These are phyloP conservation scores for Pleurotus pulmonarius DNA, from an alignment of 768 basidiomycete species.

Conservation along the genomic window DNA sequence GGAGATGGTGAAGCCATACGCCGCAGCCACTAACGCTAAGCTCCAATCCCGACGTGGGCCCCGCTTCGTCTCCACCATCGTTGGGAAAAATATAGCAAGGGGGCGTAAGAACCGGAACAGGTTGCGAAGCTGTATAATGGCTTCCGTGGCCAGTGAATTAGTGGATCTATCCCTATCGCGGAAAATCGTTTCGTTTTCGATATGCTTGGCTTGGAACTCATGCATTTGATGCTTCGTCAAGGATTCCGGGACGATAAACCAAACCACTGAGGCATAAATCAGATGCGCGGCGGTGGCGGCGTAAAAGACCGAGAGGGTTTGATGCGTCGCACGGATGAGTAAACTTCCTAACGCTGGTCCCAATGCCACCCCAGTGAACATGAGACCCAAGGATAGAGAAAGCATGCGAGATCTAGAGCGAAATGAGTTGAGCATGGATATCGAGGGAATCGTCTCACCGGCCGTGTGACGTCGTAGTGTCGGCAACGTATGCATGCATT, in stretches of 20 bases:
- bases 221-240: conserved; percentile 51
- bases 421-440: neutral
- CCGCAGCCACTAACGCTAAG: conserved; percentile 50
- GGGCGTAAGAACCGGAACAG: conserved; percentile 68
- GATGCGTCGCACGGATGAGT: conserved; percentile 53
- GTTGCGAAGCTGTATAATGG: conserved; percentile 27
- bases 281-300: conserved; percentile 47
- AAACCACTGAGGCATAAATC: conserved; percentile 43
- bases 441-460: conserved; percentile 35
- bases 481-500: conserved; percentile 65
- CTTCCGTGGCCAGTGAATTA: neutral
- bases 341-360: conserved; percentile 74
- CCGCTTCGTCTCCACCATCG: conserved; percentile 14
- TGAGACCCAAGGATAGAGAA: conserved; percentile 61
- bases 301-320: conserved; percentile 69
- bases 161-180: conserved; percentile 23
- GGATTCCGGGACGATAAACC: conserved; percentile 76
- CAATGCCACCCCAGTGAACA: conserved; percentile 71
- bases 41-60: conserved; percentile 58
- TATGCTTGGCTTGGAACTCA: conserved; percentile 30
- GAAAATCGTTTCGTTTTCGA: conserved; percentile 24
- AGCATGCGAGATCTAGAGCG: conserved; percentile 55
- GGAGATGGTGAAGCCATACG: conserved; percentile 45
- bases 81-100: conserved; percentile 60
- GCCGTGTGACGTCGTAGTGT: conserved; percentile 51